Evolutionary conservation across 1,139 yeast genomes (phyloP).

Genomic region (Diutina mesorugosa): DNA sequence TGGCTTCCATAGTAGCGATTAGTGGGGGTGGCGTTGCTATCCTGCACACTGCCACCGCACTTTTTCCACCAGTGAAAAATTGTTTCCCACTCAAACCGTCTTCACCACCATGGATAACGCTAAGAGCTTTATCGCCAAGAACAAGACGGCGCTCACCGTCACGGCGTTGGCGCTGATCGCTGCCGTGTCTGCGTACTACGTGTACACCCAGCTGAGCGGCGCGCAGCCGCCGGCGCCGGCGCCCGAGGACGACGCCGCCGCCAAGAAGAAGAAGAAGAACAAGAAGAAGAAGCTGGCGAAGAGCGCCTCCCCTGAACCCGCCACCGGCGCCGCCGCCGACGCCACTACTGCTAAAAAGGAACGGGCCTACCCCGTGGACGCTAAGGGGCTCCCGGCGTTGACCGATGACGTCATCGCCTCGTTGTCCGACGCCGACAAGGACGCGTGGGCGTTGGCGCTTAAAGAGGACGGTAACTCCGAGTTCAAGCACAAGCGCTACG

Average conservation of each 20-base stretch:
- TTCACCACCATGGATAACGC: constrained; percentile 1
- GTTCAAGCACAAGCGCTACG: constrained; percentile 59
- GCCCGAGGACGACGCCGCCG: constrained; percentile 9
- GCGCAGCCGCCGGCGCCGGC: constrained; percentile 8
- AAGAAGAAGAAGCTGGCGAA: constrained; percentile 27
- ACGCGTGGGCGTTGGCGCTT: constrained; percentile 60
- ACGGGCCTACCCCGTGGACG: constrained; percentile 31
- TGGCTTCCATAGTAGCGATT: too few relatives aligned
- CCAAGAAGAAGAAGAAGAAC: constrained; percentile 25
- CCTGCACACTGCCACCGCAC: neutral
- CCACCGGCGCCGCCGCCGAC: constrained; percentile 8
- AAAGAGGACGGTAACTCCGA: constrained; percentile 84
- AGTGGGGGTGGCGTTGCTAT: neutral
- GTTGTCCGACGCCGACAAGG: constrained; percentile 42
- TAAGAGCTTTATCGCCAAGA: constrained; percentile 32
- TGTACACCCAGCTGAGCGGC: constrained; percentile 22
- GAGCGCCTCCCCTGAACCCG: constrained; percentile 10
- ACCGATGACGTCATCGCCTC: constrained; percentile 30
- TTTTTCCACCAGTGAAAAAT: constrained; percentile 1
- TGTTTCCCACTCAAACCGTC: neutral
- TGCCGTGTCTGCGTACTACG: constrained; percentile 49
- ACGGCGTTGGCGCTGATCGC: constrained; percentile 53
- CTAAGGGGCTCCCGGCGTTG: constrained; percentile 45
- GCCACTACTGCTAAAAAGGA: constrained; percentile 9
- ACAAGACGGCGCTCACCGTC: constrained; percentile 45